Conservation (phyloP, 1,284 basidiomycete genomes). For the Rhodotorula sp. region DNA sequence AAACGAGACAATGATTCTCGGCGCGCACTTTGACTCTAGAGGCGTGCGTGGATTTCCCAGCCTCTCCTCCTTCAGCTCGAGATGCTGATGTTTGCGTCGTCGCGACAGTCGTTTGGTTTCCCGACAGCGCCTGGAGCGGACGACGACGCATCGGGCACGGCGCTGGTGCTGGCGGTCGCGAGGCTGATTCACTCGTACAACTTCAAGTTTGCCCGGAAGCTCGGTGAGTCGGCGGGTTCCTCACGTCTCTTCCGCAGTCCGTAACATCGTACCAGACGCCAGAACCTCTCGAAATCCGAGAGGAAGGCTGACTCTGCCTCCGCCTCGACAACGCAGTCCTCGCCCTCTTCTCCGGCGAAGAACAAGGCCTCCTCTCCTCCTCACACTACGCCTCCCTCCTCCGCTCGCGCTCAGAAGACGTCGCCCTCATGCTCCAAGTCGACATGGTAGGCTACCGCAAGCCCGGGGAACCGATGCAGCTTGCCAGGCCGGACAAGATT, state of each 20-base stretch:
- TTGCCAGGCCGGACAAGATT: slow-evolving; percentile 47
- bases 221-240: slow-evolving; percentile 17
- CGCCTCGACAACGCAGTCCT: slow-evolving; percentile 31
- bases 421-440: slow-evolving; percentile 33
- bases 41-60: slow-evolving; percentile 7
- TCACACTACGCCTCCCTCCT: slow-evolving; percentile 30
- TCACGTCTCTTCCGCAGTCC: neutral
- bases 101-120: slow-evolving; percentile 29
- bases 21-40: slow-evolving; percentile 42
- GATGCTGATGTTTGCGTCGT: neutral
- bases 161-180: slow-evolving; percentile 45
- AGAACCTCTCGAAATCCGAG: no score
- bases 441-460: slow-evolving; percentile 44
- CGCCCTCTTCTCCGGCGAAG: slow-evolving; percentile 48
- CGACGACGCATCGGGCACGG: slow-evolving; percentile 39
- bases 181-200: slow-evolving; percentile 35
- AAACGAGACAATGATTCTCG: slow-evolving; percentile 44
- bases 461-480: slow-evolving; percentile 45
- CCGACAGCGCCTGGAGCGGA: slow-evolving; percentile 42
- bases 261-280: no score
- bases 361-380: slow-evolving; percentile 44
- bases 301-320: no score
- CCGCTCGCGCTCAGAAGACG: slow-evolving; percentile 9
- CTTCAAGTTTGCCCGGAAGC: slow-evolving; percentile 31
- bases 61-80: neutral